Evolutionary conservation across 805 yeast species (phyloP).

Genomic region (Metschnikowia dekortorum): DNA sequence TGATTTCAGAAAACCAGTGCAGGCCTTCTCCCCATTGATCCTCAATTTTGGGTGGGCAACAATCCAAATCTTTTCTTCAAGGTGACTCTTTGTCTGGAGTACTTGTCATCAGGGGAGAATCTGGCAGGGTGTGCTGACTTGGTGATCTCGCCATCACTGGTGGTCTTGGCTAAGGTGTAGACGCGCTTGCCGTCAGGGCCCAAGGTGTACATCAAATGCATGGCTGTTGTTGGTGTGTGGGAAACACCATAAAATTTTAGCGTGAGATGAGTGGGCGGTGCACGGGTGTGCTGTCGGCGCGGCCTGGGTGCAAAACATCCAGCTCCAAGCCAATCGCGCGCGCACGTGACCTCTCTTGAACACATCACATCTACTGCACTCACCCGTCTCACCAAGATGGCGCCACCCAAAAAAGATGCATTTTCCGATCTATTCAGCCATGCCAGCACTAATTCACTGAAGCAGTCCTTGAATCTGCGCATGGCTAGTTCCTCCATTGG

Average conservation of each 20-base stretch:
- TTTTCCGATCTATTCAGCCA: conserved; percentile 41
- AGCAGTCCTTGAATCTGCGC: conserved; percentile 13
- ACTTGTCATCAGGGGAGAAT: conserved; percentile 99
- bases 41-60: conserved; percentile 66
- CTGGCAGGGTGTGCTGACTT: conserved; percentile 99
- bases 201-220: conserved; percentile 99
- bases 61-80: conserved; percentile 89
- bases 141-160: conserved; percentile 89
- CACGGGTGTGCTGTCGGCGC: conserved; percentile 9
- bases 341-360: conserved; percentile 2
- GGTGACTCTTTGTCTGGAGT: conserved; percentile 98
- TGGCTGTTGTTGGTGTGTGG: conserved; percentile 28
- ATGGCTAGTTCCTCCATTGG: conserved; percentile 12
- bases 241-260: conserved; percentile 6
- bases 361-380: background rate
- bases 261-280: conserved; percentile 12
- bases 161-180: conserved; percentile 82
- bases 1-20: background rate
- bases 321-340: background rate
- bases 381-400: conserved; percentile 13
- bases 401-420: conserved; percentile 40
- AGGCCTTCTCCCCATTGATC: background rate
- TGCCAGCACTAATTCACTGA: conserved; percentile 18
- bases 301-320: conserved; percentile 1
- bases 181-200: conserved; percentile 94